Evolutionary conservation across 768 basidiomycete genomes (phyloP).

Genomic region (Agrocybe pediades): DNA sequence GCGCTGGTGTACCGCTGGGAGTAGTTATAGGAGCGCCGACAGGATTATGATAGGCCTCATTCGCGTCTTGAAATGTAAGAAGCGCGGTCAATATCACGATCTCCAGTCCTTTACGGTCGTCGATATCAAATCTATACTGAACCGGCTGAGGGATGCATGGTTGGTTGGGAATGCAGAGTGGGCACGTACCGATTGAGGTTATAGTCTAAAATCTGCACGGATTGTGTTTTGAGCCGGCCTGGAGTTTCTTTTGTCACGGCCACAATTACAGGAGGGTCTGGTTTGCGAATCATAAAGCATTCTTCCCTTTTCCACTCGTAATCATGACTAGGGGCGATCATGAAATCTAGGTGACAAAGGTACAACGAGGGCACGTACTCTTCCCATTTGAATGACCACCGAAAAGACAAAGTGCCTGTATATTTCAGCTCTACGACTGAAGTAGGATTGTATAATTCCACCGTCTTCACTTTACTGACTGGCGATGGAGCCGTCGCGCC

Average conservation of each 20-base stretch:
- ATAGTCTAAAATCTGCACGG: slow-evolving; percentile 82
- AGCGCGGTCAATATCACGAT: slow-evolving; percentile 78
- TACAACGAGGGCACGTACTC: slow-evolving; percentile 51
- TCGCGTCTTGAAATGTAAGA: slow-evolving; percentile 74
- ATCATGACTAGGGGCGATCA: slow-evolving; percentile 55
- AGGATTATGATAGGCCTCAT: slow-evolving; percentile 52
- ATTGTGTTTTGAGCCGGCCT: slow-evolving; percentile 61
- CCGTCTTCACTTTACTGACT: slow-evolving; percentile 69
- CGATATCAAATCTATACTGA: slow-evolving; percentile 69
- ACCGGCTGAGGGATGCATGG: not conserved
- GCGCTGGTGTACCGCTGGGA: slow-evolving; percentile 10
- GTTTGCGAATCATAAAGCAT: slow-evolving; percentile 82
- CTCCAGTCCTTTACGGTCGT: slow-evolving; percentile 85
- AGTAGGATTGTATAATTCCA: slow-evolving; percentile 78
- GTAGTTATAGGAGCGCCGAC: slow-evolving; percentile 3
- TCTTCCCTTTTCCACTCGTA: slow-evolving; percentile 88
- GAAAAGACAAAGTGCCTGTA: slow-evolving; percentile 72
- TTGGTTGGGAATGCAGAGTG: not conserved
- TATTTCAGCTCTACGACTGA: slow-evolving; percentile 70
- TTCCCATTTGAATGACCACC: slow-evolving; percentile 84
- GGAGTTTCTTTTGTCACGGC: slow-evolving; percentile 78
- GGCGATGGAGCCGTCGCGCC: slow-evolving; percentile 65
- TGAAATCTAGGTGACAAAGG: not conserved
- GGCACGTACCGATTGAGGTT: slow-evolving; percentile 70
- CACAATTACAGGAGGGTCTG: slow-evolving; percentile 84